Base-by-base conservation (phyloP, 2,329 filamentous ascomycete species). In the Neoascochyta sp. region DNA sequence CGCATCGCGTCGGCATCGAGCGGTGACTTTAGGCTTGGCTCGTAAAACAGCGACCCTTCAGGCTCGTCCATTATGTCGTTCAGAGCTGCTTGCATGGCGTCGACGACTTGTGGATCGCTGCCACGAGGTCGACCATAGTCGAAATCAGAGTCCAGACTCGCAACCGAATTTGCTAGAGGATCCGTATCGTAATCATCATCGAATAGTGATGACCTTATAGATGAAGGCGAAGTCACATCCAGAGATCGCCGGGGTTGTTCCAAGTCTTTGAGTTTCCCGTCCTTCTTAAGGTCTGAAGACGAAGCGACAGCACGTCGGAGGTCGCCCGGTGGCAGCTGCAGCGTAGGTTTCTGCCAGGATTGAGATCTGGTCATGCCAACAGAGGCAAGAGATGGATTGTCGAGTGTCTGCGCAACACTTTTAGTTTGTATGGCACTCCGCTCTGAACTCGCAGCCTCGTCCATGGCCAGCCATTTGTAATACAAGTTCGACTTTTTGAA, bases 401-500 rank as follows among this genome's bases (percentile, higher is more conserved):
- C 56, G 1, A 59, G 31, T 7, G 46, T 50, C 24, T 55, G 54
- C 13, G 50, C 46, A 7, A 56, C 48, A 5, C 39, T 39, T 14
- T 40, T 57, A 1, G 49, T 52, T 20, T 45, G 54, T 3, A 54
- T 32, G 19, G 51, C 37, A 23, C 46, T 56, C 9, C 45, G 45
- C 5, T 61, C 50, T 9, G 57, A 36, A 34, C 60, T 54, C 5
- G 65, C 61, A 16, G 66, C 64, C 63, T 95, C 88, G 52, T 94
- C 86, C 9, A 90, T 85, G 6, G 90, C 87, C 1, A 98, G 72
- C 57, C 89, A 95, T 60, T 98, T 98, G 70, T 92, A 96, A 60
- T 88, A 98, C 1, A 98, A 65, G 54, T 96, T 92, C 0, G 92
- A 95, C 47, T 81, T 85, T 55, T 89, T 94, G 68, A 98, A 98